Conservation (phyloP, 1,284 basidiomycete genomes). For the Boletus semigastroideus region DNA sequence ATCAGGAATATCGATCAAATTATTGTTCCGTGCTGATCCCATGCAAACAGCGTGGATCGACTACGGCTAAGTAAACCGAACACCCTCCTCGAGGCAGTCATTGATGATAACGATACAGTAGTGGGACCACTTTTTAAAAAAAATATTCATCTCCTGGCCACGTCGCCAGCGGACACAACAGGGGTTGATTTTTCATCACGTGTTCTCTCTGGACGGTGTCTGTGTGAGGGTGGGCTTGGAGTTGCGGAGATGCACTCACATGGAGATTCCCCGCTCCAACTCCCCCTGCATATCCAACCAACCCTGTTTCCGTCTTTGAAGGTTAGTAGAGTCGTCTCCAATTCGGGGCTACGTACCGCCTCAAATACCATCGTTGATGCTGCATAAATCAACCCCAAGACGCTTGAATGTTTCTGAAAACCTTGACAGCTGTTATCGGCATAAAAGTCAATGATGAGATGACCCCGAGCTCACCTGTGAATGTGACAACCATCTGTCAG, state of each 20-base stretch:
- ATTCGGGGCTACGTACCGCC: constrained; percentile 12
- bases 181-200: constrained; percentile 21
- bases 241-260: constrained; percentile 22
- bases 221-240: constrained; percentile 15
- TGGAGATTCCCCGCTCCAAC: constrained; percentile 28
- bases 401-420: constrained; percentile 25
- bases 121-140: too few species aligned
- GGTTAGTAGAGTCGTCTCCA: not conserved
- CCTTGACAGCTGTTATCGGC: constrained; percentile 16
- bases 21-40: constrained; percentile 8
- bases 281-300: constrained; percentile 25
- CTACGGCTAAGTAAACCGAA: not conserved
- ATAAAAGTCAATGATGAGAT: constrained; percentile 26
- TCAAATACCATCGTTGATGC: constrained; percentile 19
- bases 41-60: not conserved
- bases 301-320: too few species aligned
- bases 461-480: too few species aligned
- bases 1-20: constrained; percentile 10
- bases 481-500: not conserved
- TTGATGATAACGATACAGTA: too few species aligned
- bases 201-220: constrained; percentile 3
- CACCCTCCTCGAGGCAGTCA: too few species aligned
- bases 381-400: constrained; percentile 28
- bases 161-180: too few species aligned
- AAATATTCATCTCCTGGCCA: too few species aligned